Evolutionary conservation across 108 stramenopile genomes (phyloP), one percentile per base, ranked within the genome.

Genomic region (Nannochloropsis oceanica): DNA sequence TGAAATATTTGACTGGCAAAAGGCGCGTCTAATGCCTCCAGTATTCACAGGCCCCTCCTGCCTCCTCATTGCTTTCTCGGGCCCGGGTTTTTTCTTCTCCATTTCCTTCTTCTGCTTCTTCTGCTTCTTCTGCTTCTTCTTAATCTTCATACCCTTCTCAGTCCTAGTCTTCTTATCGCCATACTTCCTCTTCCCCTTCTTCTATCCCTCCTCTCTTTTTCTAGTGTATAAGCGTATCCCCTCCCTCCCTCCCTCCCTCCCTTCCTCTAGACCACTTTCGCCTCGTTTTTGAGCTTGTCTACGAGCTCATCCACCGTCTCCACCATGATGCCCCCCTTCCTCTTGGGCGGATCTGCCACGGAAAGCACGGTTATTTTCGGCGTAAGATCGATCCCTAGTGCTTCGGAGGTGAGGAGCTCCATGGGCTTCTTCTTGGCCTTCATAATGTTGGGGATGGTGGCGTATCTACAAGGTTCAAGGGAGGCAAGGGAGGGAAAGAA

Each of bases 371-470:
- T 90, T 82, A 95, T 94, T 73, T 89, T 85, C 79, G 93, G 94
- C 80, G 85, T 88, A 86, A 99, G 84, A 84, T 98, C 95, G 22
- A 98, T 91, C 13, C 95, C 97, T 86, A 96, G 86, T 79, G 94
- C 94, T 27, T 91, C 94, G 24, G 92, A 94, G 85, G 84, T 88
- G 80, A 95, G 93, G 34, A 92, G 91, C 44, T 96, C 94, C 42
- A 99, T 94, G 85, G 93, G 93, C 89, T 99, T 99, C 94, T 99
- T 99, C 93, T 99, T 99, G 44, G 99, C 99, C 93, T 99, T 99
- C 99, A 98, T 98, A 84, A 99, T 99, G 89, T 98, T 98, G 59
- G 99, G 99, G 84, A 99, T 93, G 18, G 96, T 98, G 43, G 99
- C 96, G 90, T 99, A 99, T 18, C 50, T 50, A 18, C 50, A 18